Conservation (phyloP, 192 early-diverging fungal species). For the Diversispora eburnea region DNA sequence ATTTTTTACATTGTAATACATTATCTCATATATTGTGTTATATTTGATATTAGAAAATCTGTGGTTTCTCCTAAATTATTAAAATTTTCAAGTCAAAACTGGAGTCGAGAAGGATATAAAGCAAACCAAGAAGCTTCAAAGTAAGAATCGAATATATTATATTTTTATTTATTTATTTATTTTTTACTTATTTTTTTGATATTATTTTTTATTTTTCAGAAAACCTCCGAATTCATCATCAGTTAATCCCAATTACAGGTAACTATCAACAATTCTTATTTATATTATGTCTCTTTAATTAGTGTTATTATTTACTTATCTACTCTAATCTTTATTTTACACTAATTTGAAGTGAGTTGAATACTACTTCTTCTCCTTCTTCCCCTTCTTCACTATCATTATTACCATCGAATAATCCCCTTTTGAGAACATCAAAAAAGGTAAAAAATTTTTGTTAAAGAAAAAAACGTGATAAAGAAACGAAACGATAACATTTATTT, state of each 20-base stretch:
- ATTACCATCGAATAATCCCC: background rate
- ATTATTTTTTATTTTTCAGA: background rate
- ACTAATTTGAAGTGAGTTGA: background rate
- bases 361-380: too few species aligned
- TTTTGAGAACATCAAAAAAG: slow-evolving; percentile 4
- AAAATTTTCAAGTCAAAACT: background rate
- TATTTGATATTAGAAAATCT: background rate
- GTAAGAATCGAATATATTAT: background rate
- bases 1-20: background rate
- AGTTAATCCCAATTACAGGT: too few species aligned
- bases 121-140: background rate
- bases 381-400: too few species aligned
- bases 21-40: background rate
- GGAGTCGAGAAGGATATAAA: slow-evolving; percentile 23
- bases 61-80: background rate
- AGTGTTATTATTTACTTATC: too few species aligned
- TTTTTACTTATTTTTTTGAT: background rate
- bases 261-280: too few species aligned
- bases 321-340: background rate
- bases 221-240: too few species aligned
- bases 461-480: background rate
- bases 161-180: background rate
- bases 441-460: background rate
- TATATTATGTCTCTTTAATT: too few species aligned
- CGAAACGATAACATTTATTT: background rate